These are phyloP conservation scores for Inga laurina DNA, from an alignment of 306 rosid species.

Conservation along the genomic window DNA sequence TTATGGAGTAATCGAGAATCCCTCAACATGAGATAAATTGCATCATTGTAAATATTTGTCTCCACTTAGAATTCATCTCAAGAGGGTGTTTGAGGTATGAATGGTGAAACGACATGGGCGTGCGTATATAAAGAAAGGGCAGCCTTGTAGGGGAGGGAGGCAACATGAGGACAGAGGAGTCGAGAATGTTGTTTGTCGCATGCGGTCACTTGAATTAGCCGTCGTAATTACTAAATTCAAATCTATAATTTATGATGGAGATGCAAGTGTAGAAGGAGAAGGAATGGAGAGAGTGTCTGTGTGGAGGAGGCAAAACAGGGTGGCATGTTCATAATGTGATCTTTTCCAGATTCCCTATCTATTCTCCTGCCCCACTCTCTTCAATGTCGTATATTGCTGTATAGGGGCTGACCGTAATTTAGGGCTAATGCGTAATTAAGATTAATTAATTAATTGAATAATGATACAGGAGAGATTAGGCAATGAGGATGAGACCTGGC, in stretches of 20 bases:
- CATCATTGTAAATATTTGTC: neutral
- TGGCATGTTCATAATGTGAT: conserved; percentile 57
- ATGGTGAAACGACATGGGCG: conserved; percentile 16
- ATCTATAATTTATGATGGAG: neutral
- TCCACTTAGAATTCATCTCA: neutral
- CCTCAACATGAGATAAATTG: neutral
- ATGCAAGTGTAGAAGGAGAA: neutral
- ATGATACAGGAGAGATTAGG: neutral
- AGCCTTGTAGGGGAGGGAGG: conserved; percentile 60
- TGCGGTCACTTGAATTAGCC: conserved; percentile 27
- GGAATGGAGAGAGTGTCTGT: conserved; percentile 41
- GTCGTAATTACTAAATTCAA: neutral
- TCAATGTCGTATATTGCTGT: neutral
- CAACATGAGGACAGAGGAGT: conserved; percentile 33
- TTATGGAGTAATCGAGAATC: neutral
- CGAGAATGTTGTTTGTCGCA: conserved; percentile 51
- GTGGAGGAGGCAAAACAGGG: conserved; percentile 56
- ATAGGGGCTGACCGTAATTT: neutral
- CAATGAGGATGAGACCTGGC: conserved; percentile 67
- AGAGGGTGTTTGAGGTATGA: neutral
- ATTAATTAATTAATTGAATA: too few species aligned
- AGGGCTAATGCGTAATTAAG: neutral
- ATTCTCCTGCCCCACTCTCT: neutral
- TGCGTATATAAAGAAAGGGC: conserved; percentile 30
- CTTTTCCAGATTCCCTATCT: conserved; percentile 39